Percentiles rank a stretch among this genome's conserved stretches.
These are phyloP conservation scores for Starmerella davenportii DNA, from an alignment of 805 yeast species.

Conservation along the genomic window DNA sequence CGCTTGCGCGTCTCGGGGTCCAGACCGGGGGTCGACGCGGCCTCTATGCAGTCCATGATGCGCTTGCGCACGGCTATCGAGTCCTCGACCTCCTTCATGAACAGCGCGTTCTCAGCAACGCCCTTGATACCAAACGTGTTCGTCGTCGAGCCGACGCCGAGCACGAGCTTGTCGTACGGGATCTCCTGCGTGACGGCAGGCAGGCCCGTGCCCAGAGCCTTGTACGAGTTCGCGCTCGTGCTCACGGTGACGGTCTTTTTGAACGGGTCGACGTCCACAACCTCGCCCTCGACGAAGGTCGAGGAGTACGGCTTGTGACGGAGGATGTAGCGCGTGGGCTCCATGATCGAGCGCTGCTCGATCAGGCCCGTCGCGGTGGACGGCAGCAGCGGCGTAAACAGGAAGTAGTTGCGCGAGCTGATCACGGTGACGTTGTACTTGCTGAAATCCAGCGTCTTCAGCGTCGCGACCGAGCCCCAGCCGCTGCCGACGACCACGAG, in stretches of 20 bases:
- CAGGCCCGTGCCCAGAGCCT: constrained; percentile 21
- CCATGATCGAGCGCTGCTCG: constrained; percentile 76
- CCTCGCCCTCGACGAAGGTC: constrained; percentile 84
- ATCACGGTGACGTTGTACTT: constrained; percentile 76
- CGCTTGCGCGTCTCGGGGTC: constrained; percentile 66
- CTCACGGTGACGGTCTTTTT: constrained; percentile 46
- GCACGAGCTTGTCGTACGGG: constrained; percentile 66
- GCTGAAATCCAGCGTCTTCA: constrained; percentile 70
- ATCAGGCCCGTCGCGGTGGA: constrained; percentile 89
- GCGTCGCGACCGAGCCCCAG: constrained; percentile 81
- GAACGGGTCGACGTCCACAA: constrained; percentile 60
- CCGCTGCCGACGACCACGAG: constrained; percentile 61
- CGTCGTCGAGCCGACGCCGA: constrained; percentile 91
- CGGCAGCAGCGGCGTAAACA: constrained; percentile 90
- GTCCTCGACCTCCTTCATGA: constrained; percentile 78
- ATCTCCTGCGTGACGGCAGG: constrained; percentile 31
- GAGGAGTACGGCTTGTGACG: constrained; percentile 55
- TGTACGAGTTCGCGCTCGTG: constrained; percentile 16
- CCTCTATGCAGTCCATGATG: constrained; percentile 74
- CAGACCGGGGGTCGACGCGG: constrained; percentile 55
- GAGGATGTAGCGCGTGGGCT: constrained; percentile 76
- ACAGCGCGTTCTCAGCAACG: constrained; percentile 66
- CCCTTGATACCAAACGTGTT: constrained; percentile 93
- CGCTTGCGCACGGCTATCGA: constrained; percentile 67
- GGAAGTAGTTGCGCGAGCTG: constrained; percentile 86